Base-by-base conservation (phyloP, 192 early-diverging fungal genomes). In the Coemansia sp. region DNA sequence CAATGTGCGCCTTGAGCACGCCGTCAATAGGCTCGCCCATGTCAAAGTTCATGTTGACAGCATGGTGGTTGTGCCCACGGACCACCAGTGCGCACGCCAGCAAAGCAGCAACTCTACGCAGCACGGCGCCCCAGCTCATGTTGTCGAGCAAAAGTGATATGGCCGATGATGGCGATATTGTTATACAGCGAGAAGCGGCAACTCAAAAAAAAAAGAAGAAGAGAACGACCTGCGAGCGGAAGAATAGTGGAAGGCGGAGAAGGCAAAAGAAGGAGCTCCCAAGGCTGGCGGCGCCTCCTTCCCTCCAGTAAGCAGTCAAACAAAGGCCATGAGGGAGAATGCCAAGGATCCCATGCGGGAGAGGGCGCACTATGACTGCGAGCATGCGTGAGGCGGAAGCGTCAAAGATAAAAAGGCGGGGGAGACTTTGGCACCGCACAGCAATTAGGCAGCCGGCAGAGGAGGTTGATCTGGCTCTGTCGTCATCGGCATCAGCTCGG, bases 21-120 rank as follows among this genome's bases (percentile, higher is more conserved):
- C 62, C 70, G 56, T 76, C 77, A 35, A 84, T 84, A 32, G 80
- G 67, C 68, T 82, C 75, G 36, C 75, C 75, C 19, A 71, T 31
- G 43, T 82, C 71, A 71, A 82, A 67, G 71, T 77, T 82, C 68
- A 82, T 70, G 60, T 74, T 74, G n/a, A 74, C 74, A 40, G 61
- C 78, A 53, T 76, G 70, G 71, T 82, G 80, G 61, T 82, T 66
- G 57, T 82, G 80, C 9, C 60, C 80, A 27, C 20, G 45, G 0
- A 42, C 62, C 10, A 39, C 10, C 57, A 19, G 63, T 17, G 43
- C 39, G 25, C 36, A 35, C 15, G 49, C 39, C 19, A 58, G 37
- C 42, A 68, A n/a, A 19, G 63, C 54, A 25, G 41, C 67, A 29
- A 64, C 70, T 15, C 62, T 24, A 22, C 58, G 11, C 36, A 36